Evolutionary conservation across 2,329 filamentous ascomycete species (phyloP).

Genomic region (Podosphaera aphanis): DNA sequence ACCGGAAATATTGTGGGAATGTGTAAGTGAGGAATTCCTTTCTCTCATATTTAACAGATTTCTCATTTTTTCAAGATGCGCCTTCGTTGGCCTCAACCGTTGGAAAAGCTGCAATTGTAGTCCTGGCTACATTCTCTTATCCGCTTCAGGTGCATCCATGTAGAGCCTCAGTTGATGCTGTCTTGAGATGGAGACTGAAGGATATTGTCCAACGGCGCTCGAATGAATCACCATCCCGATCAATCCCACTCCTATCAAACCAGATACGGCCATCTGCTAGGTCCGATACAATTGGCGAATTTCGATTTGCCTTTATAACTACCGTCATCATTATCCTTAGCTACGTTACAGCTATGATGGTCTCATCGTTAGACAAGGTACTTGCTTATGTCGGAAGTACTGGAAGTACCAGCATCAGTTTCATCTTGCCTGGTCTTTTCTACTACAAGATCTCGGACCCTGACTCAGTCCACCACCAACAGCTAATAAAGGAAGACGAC

Average conservation of each 20-base stretch:
- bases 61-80: slow-evolving; percentile 24
- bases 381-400: slow-evolving; percentile 90
- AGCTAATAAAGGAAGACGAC: slow-evolving; percentile 75
- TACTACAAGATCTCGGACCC: slow-evolving; percentile 97
- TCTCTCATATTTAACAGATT: not conserved
- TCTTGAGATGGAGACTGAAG: slow-evolving; percentile 72
- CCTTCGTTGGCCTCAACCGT: slow-evolving; percentile 69
- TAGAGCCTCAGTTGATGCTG: slow-evolving; percentile 79
- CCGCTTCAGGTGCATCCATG: slow-evolving; percentile 91
- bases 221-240: slow-evolving; percentile 18
- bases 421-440: slow-evolving; percentile 86
- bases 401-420: slow-evolving; percentile 84
- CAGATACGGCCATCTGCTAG: slow-evolving; percentile 24
- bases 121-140: slow-evolving; percentile 90
- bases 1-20: slow-evolving; percentile 84
- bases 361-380: slow-evolving; percentile 71
- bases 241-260: slow-evolving; percentile 19
- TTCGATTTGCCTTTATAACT: slow-evolving; percentile 73
- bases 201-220: slow-evolving; percentile 16
- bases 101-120: slow-evolving; percentile 80
- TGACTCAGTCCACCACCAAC: slow-evolving; percentile 65
- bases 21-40: slow-evolving; percentile 33
- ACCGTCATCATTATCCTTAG: slow-evolving; percentile 63
- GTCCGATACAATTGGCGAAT: slow-evolving; percentile 50
- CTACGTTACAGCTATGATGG: slow-evolving; percentile 76